Base-by-base conservation (phyloP, 2,329 filamentous ascomycete genomes). In the Fusarium irregulare region DNA sequence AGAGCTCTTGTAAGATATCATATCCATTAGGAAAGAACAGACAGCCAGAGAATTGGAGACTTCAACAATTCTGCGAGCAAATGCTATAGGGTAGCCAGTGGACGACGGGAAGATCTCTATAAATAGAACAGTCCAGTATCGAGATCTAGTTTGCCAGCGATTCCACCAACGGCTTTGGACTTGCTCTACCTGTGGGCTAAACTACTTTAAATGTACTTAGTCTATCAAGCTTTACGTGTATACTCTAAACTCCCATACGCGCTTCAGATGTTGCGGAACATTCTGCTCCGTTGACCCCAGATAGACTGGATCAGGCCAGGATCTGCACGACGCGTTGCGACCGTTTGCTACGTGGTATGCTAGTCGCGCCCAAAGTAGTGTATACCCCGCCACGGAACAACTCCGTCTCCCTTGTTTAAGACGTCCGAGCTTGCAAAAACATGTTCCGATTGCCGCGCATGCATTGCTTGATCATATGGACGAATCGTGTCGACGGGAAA, bases 361-460 rank as follows among this genome's bases (percentile, higher is more conserved):
- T 8, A 41, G 23, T 40, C 34, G 20, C 16, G 23, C 34, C 49
- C 18, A 53, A 42, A 53, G 25, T 42, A 53, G 49, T 37, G 4
- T 25, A 41, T 46, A 65, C 60, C 60, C 62, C 62, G 40, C 62
- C 32, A 23, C 62, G 62, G 62, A 64, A 16, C 27, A 20, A 0
- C 45, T 64, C 62, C 60, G 62, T 37, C 6, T 42, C 21, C 23
- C 62, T 56, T 9, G 11, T 59, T 64, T 23, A 1, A 47, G 61
- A 49, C n/a, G 12, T 18, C 4, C 42, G 28, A 34, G 25, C 48
- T 53, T 28, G n/a, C 25, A 40, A 25, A 40, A 40, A 10, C 13
- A n/a, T 42, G 40, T 14, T 55, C 42, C 34, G 56, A 37, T 21
- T 25, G 21, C 13, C n/a, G 16, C 21, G 23, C 23, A 8, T 14